Conservation (phyloP, 352 stramenopile species). For the Phytophthora sp. region DNA sequence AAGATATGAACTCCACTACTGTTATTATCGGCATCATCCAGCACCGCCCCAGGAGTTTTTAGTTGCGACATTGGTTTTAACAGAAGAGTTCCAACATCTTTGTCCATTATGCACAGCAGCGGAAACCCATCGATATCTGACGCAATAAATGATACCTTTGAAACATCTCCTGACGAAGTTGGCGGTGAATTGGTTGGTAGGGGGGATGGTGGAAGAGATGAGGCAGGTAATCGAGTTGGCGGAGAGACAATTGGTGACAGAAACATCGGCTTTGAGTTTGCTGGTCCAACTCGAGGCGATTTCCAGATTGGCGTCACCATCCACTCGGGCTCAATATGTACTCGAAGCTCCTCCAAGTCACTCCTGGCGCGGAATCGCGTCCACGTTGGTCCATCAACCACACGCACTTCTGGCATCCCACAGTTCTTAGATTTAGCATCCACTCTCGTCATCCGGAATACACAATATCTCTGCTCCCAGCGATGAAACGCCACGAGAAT, state of each 20-base stretch:
- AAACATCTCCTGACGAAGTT: neutral
- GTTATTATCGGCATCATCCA: slow-evolving; percentile 10
- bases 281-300: slow-evolving; percentile 24
- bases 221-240: slow-evolving; percentile 4
- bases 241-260: slow-evolving; percentile 28
- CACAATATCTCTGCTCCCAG: slow-evolving; percentile 51
- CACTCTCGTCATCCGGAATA: slow-evolving; percentile 47
- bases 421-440: neutral
- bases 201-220: slow-evolving; percentile 18
- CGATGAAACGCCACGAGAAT: slow-evolving; percentile 63
- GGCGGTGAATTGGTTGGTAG: neutral
- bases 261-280: slow-evolving; percentile 17
- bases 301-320: slow-evolving; percentile 35
- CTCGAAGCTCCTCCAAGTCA: slow-evolving; percentile 35
- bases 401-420: slow-evolving; percentile 23
- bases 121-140: slow-evolving; percentile 29
- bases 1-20: slow-evolving; percentile 22
- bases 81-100: slow-evolving; percentile 35
- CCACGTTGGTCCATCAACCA: slow-evolving; percentile 54
- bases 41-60: neutral
- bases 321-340: slow-evolving; percentile 59
- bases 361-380: slow-evolving; percentile 35
- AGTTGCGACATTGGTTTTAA: slow-evolving; percentile 38
- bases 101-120: slow-evolving; percentile 58
- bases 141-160: slow-evolving; percentile 44